Conservation (phyloP, 805 yeast species). For the Lipomyces yamanashiensis region DNA sequence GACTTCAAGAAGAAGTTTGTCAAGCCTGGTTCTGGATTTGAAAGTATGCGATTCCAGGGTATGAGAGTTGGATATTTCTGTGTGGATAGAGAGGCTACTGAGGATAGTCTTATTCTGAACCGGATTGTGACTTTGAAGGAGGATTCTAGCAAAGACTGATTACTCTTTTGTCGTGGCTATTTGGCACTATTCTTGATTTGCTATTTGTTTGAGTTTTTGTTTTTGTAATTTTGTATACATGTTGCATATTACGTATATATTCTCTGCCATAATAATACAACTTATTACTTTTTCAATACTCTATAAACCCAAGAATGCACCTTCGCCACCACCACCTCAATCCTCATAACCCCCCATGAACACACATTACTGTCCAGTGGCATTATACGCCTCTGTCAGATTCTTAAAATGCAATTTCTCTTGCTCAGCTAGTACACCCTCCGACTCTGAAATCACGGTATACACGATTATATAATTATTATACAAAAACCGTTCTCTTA, state of each 20-base stretch:
- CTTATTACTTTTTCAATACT: not conserved
- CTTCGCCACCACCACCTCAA: too few species aligned
- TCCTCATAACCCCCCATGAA: not conserved
- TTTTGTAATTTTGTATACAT: not conserved
- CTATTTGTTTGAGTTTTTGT: not conserved
- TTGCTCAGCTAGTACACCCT: constrained; percentile 51
- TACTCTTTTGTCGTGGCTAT: too few species aligned
- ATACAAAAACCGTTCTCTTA: constrained; percentile 69
- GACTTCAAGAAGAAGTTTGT: constrained; percentile 67
- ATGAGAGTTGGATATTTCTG: constrained; percentile 96
- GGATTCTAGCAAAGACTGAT: constrained; percentile 48
- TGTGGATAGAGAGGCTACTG: constrained; percentile 75
- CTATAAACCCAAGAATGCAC: too few species aligned
- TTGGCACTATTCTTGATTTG: too few species aligned
- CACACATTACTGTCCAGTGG: not conserved
- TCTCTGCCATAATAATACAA: not conserved
- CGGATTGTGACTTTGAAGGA: constrained; percentile 93
- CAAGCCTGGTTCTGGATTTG: constrained; percentile 61
- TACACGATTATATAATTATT: constrained; percentile 69
- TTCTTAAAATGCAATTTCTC: constrained; percentile 53
- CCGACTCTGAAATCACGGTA: constrained; percentile 57
- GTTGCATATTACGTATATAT: not conserved
- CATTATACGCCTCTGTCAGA: constrained; percentile 52
- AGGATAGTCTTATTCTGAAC: constrained; percentile 71
- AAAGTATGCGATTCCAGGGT: constrained; percentile 96